Base-by-base conservation (phyloP, 495 filamentous ascomycete genomes). In the Endocarpon pusillum region DNA sequence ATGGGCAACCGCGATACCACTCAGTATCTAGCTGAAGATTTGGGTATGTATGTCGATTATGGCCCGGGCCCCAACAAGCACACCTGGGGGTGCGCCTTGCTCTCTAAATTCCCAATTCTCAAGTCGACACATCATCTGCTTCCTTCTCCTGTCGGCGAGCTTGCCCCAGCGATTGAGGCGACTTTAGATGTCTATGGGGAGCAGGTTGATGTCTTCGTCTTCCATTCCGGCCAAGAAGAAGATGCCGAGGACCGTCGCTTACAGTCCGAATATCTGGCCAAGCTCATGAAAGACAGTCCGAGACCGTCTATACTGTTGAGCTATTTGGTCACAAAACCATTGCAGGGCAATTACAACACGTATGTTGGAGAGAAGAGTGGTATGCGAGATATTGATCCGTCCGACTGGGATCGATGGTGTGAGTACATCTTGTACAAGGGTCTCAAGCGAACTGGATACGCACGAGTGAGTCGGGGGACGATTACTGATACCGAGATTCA, bases 1-100 rank as follows among this genome's bases (percentile, higher is more conserved):
- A 99, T 99, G 91, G 91, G 91, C 35, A 99, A 94, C 58, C 81
- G 87, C 45, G 91, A 99, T 53, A 78, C 81, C 32, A 94, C 91
- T 10, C 89, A 96, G 53, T 86, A 81, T 55, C 68, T 99, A 21
- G 86, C 91, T 18, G 89, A 94, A 47, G 86, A 96, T 32, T 62
- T 99, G 19, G 91, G 86, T 34, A 96, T 96, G 86, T 99, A 94
- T 49, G 82, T 84, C 15, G 91, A 99, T 55, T 94, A 85, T 46
- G 91, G 91, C 21, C 91, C 91, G 21, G 89, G 91, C 3, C 91
- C 91, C 8, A 89, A 99, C 67, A 96, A 96, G 59, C 91, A 99
- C 61, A 99, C 91, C 0, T 99, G 91, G 91, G 91, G 91, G 34
- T 65, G 75, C 4, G 89, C 86, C 3, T 62, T 99, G 40, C 69